Conservation (phyloP, 169 alveolate species). For the Hammondia hammondi region DNA sequence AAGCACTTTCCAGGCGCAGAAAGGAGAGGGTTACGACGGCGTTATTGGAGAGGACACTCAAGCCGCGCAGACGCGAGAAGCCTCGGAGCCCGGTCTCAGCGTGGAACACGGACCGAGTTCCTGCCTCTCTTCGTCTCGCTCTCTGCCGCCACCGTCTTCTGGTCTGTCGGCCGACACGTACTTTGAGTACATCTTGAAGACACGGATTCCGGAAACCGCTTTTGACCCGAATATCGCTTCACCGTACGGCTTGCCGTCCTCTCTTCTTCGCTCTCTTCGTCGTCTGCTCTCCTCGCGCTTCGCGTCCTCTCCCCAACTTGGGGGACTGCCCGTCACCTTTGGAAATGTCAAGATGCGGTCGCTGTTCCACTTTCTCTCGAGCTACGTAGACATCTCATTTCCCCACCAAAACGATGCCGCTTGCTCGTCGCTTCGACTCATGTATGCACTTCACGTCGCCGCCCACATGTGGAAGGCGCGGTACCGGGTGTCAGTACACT, state of each 20-base stretch:
- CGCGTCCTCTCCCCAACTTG: neutral
- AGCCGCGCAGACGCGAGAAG: neutral
- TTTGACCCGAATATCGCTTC: neutral
- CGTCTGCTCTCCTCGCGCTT: neutral
- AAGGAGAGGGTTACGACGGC: neutral
- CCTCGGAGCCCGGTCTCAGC: too few relatives aligned
- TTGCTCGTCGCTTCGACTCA: neutral
- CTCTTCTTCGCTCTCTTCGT: neutral
- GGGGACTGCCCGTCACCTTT: neutral
- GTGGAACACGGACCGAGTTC: neutral
- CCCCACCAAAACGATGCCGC: conserved; percentile 24
- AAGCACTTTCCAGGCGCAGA: neutral
- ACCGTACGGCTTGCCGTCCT: neutral
- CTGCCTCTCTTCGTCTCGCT: neutral
- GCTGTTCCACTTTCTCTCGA: conserved; percentile 52
- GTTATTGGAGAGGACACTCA: neutral
- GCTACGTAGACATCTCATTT: conserved; percentile 47
- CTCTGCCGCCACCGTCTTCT: neutral
- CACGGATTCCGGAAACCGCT: neutral
- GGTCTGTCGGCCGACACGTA: neutral
- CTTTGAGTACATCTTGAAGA: neutral
- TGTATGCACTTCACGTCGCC: conserved; percentile 36
- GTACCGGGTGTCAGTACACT: neutral
- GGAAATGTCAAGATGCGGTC: neutral
- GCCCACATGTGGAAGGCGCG: conserved; percentile 58